Conservation (phyloP, 805 yeast species). For the Yamadazyma sp. region DNA sequence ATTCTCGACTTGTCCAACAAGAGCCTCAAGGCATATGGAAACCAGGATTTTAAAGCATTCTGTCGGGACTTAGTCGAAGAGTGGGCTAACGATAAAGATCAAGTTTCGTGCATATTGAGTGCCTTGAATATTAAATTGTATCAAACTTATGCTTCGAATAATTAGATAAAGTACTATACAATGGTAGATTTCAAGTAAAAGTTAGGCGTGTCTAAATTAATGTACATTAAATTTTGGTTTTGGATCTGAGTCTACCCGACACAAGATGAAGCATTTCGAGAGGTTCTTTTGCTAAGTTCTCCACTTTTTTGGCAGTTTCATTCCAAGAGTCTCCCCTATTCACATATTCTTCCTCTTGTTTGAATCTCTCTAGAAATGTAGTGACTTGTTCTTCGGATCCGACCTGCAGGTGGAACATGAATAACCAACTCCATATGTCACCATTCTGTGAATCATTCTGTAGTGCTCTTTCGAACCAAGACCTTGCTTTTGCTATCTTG, state of each 20-base stretch:
- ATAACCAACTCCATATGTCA: constrained; percentile 74
- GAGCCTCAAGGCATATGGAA: constrained; percentile 52
- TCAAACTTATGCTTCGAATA: constrained; percentile 34
- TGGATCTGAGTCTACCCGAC: constrained; percentile 13
- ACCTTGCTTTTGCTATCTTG: constrained; percentile 58
- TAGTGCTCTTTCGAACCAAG: constrained; percentile 75
- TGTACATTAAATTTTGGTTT: constrained; percentile 12
- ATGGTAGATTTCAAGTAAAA: neutral
- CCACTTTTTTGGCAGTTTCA: constrained; percentile 45
- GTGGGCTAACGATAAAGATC: constrained; percentile 69
- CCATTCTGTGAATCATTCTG: constrained; percentile 60
- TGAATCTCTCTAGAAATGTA: constrained; percentile 35
- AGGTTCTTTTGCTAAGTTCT: constrained; percentile 42
- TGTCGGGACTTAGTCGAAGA: constrained; percentile 54
- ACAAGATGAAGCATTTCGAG: constrained; percentile 40
- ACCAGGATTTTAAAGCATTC: constrained; percentile 34
- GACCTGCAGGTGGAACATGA: constrained; percentile 42
- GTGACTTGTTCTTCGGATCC: constrained; percentile 38
- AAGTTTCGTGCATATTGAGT: constrained; percentile 75
- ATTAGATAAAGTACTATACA: neutral
- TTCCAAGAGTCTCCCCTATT: constrained; percentile 66
- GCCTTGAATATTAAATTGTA: constrained; percentile 69
- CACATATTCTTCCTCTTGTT: constrained; percentile 46
- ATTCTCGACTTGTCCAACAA: constrained; percentile 57
- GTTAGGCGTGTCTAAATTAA: neutral